Evolutionary conservation across 495 filamentous ascomycete species (phyloP), one percentile per base, ranked within the genome.

Genomic region (Penicillium ucsense): DNA sequence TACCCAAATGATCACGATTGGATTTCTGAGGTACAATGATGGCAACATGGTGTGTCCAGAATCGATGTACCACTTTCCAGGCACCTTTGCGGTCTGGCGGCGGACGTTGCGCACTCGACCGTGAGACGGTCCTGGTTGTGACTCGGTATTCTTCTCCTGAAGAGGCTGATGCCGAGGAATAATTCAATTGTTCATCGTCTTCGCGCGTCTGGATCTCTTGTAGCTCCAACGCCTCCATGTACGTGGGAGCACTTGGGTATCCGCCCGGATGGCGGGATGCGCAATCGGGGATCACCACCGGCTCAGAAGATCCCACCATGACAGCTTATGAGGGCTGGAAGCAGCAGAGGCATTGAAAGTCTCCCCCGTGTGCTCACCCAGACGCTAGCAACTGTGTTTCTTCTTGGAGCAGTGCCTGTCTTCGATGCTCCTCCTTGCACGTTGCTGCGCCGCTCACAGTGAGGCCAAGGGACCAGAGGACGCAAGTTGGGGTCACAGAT

Each of bases 1-100:
- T 40, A 74, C 71, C 71, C 48, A 69, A 65, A 51, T 74, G 60
- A 58, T 74, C 71, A 2, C 71, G 62, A 52, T 74, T 74, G 32
- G 53, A 65, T 52, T 71, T 72, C 38, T 70, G 66, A 8, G 65
- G 52, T 28, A 74, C 67, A 0, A 59, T 66, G 52, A 72, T 36
- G 7, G 56, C 63, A n/a, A 74, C 64, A 60, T 74, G 41, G 7
- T 63, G 59, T 7, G 53, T 60, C 71, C 71, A 74, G 43, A 69
- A 66, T 6, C 61, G 57, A 45, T 58, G 50, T 6, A 70, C 33
- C 1, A 43, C 32, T 11, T 55, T 50, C 54, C 63, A 54, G 6
- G 54, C 31, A 11, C 56, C 61, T 31, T 57, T 61, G 20, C 63
- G 52, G 48, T 50, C 40, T 29, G 51, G 48, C 10, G 43, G 51